Evolutionary conservation across 768 basidiomycete genomes (phyloP), one percentile per base, ranked within the genome.

Genomic region (Piloderma croceum): DNA sequence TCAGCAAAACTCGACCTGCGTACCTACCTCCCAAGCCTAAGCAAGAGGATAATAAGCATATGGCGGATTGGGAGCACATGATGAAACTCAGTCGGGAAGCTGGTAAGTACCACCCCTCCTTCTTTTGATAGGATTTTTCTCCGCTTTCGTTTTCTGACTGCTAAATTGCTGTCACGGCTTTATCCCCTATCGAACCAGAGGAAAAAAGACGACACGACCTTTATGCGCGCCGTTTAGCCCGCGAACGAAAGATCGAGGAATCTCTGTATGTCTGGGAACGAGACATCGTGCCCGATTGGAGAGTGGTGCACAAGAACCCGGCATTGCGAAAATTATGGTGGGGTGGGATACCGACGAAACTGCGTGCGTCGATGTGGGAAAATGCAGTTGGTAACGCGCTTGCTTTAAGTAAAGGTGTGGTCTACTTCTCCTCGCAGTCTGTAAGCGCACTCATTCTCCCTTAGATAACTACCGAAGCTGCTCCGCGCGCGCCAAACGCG

Each of bases 21-120:
- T 83, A 82, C 56, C 68, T 93, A n/a, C 91, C 91, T 18, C 90
- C 90, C 5, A 94, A 94, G 57, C 65, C 62, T 35, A 74, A 73
- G 21, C 56, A 74, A 43, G 90, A 94, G 60, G 90, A 93, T 54
- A 61, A 70, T 35, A 92, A 83, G 49, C 91, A 94, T 62, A 68
- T 90, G 56, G 76, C 81, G 4, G 84, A 85, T 55, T 92, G 90
- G 84, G 77, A 89, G 53, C 62, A 71, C 24, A 94, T 94, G 89
- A 89, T 91, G 83, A 80, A 78, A 47, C 78, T 69, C 33, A 90
- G 86, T 63, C 79, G 83, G 38, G 60, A 62, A 13, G 75, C 81
- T 48, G 88, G 90, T 90, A 44, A 56, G 73, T 62, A 7, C 7
- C 37, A 38, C 25, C 15, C 36, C 20, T n/a, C n/a, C n/a, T n/a